Base-by-base conservation (phyloP, 2,329 filamentous ascomycete species). In the Neopestalotiopsis clavispora region DNA sequence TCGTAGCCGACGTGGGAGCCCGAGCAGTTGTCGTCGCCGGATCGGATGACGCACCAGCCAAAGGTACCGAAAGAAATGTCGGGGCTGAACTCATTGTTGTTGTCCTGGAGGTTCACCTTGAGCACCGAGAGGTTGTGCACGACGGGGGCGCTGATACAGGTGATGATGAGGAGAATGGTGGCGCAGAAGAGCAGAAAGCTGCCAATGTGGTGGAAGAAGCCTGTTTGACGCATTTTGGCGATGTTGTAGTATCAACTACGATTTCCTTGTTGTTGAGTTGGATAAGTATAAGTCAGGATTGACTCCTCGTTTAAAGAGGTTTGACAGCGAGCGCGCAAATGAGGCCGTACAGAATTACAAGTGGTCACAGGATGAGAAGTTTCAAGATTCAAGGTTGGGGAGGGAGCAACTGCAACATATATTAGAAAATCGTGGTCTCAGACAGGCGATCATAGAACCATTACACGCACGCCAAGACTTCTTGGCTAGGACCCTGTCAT, bases 61-160 rank as follows among this genome's bases (percentile, higher is more conserved):
- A 85, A 85, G 4, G 82, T 84, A 28, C 84, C 84, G 70, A 85
- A 85, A 6, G 75, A 76, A 10, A 78, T 66, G 74, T 70, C 68
- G 69, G 78, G 75, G 65, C 70, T 66, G 23, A 69, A 61, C 20
- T 72, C 57, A 30, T 72, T 45, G 49, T 69, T 9, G 52, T 75
- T 75, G 13, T 72, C 69, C 72, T 81, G 80, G 34, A 79, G 75
- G 34, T 76, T 78, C 45, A 85, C 78, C 65, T 78, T 79, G 9
- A 86, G 75, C 56, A 86, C 75, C 14, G 78, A 78, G 66, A 85
- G 78, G 66, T 78, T 68, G 68, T 81, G 78, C 67, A 84, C 78
- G n/a, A 86, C 80, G 4, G 84, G 84, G 0, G 83, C 78, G 4
- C 83, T 83, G 71, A 86, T 83, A 4, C 81, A 81, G 66, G 83